Evolutionary conservation across 2,329 filamentous ascomycete species (phyloP).

Genomic region (Dactylellina parvicollis): DNA sequence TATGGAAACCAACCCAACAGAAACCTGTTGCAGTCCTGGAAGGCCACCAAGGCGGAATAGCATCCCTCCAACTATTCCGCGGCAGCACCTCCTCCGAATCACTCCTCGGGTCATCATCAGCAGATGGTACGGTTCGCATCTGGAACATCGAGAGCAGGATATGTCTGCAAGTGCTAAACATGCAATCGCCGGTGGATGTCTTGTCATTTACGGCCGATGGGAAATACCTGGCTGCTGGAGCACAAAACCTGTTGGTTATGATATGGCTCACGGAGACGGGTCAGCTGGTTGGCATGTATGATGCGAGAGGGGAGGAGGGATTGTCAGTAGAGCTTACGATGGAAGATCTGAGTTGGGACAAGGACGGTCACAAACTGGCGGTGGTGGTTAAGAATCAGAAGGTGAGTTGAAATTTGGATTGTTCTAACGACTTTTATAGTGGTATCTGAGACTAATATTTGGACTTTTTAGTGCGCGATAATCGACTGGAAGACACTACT

Average conservation of each 20-base stretch:
- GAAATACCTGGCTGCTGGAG: conserved; percentile 44
- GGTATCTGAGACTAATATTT: background rate
- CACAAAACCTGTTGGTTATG: conserved; percentile 47
- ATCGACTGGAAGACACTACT: conserved; percentile 46
- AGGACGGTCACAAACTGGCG: conserved; percentile 25
- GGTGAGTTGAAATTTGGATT: conserved; percentile 7
- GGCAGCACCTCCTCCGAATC: conserved; percentile 27
- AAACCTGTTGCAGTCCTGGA: conserved; percentile 48
- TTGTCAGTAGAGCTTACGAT: conserved; percentile 41
- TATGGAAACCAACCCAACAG: conserved; percentile 48
- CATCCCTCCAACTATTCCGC: conserved; percentile 26
- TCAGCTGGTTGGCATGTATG: conserved; percentile 45
- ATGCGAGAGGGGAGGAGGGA: conserved; percentile 38
- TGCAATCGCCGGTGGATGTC: conserved; percentile 44
- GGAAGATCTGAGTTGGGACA: conserved; percentile 51
- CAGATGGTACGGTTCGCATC: conserved; percentile 46
- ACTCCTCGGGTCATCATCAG: conserved; percentile 42
- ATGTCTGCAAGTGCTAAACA: conserved; percentile 49
- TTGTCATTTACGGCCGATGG: conserved; percentile 46
- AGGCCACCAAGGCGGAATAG: conserved; percentile 45
- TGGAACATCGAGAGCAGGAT: conserved; percentile 50
- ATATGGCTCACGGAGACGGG: conserved; percentile 50
- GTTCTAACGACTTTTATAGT: background rate
- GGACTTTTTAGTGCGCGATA: conserved; percentile 33
- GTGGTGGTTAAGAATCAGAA: conserved; percentile 46